Evolutionary conservation across 225 moss, liverwort and hornwort genomes (phyloP), one percentile per base, ranked within the genome.

Genomic region (Lunularia cruciata): DNA sequence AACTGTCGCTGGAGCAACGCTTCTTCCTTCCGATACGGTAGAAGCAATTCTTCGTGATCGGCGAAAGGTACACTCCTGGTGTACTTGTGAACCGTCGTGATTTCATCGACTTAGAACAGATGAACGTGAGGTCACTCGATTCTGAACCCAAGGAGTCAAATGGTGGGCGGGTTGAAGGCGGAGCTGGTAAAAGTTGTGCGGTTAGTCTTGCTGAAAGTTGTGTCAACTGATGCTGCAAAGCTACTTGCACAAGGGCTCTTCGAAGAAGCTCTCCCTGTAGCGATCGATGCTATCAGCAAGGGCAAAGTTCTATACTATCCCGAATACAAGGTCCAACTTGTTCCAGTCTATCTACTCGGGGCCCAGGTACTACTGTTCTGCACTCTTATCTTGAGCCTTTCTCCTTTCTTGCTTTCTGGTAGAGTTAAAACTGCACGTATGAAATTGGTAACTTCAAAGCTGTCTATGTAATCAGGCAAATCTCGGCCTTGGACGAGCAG

Each of bases 261-360:
- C 60, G 81, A 79, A 77, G 84, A 84, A 22, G 92, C 90, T 32
- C 82, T 96, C 2, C 96, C 92, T 1, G 35, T 89, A 10, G 82
- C 86, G 1, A 83, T 96, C 72, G 96, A 96, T 49, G 92, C 92
- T 0, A 85, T 92, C 16, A 56, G 82, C 39, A 86, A 85, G 63
- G 92, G 80, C 15, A 86, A 89, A 70, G 32, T 69, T 3, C 68
- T 96, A 12, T 90, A 87, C 23, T 92, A 88, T 74, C 95, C 96
- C 18, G 46, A 27, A 0, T 72, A 83, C 18, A 88, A 92, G 15
- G 77, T 87, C 47, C 65, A 71, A 46, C 90, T 96, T 67, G 92
- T 90, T 39, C 86, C 92, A 0, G 49, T 81, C 25, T 96, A 92
- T 68, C 83, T 96, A 33, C 81, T 96, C 57, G 92, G 88, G 57